Evolutionary conservation across 2,329 filamentous ascomycete species (phyloP).

Genomic region (Pezicula radicicola): DNA sequence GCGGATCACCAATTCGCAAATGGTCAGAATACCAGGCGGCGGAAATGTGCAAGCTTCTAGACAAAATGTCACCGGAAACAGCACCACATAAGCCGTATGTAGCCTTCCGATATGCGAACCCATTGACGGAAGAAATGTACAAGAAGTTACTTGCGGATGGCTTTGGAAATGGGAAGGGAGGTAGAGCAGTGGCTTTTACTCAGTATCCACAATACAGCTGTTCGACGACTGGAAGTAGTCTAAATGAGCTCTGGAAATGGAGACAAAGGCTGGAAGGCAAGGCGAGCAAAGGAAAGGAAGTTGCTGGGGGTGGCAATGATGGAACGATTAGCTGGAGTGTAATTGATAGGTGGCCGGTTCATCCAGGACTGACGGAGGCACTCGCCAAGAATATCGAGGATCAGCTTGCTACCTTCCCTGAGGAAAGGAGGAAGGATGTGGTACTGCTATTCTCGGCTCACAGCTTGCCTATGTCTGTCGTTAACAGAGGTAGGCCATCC

Average conservation of each 20-base stretch:
- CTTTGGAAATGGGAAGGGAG: slow-evolving; percentile 86
- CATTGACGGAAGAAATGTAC: slow-evolving; percentile 94
- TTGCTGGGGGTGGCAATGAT: slow-evolving; percentile 36
- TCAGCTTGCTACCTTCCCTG: slow-evolving; percentile 79
- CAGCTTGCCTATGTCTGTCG: slow-evolving; percentile 93
- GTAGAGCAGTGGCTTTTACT: slow-evolving; percentile 92
- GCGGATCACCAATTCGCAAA: slow-evolving; percentile 95
- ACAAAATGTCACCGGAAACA: slow-evolving; percentile 85
- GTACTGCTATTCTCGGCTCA: slow-evolving; percentile 93
- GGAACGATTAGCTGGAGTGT: slow-evolving; percentile 93
- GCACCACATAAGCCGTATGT: slow-evolving; percentile 97
- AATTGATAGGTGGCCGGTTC: slow-evolving; percentile 96
- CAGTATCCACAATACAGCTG: slow-evolving; percentile 99
- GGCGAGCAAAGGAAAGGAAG: slow-evolving; percentile 30
- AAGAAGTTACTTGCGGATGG: slow-evolving; percentile 78
- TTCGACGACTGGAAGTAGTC: slow-evolving; percentile 90
- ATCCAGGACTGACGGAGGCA: slow-evolving; percentile 83
- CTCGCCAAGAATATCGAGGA: slow-evolving; percentile 91
- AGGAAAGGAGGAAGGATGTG: slow-evolving; percentile 74
- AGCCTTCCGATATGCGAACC: slow-evolving; percentile 91
- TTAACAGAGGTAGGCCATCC: slow-evolving; percentile 70
- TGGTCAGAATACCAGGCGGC: slow-evolving; percentile 94
- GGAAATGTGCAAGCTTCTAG: slow-evolving; percentile 97
- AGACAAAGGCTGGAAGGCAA: slow-evolving; percentile 83
- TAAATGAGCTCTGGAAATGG: slow-evolving; percentile 99